Evolutionary conservation across 2,329 filamentous ascomycete genomes (phyloP).

Genomic region (Mycogone perniciosa): DNA sequence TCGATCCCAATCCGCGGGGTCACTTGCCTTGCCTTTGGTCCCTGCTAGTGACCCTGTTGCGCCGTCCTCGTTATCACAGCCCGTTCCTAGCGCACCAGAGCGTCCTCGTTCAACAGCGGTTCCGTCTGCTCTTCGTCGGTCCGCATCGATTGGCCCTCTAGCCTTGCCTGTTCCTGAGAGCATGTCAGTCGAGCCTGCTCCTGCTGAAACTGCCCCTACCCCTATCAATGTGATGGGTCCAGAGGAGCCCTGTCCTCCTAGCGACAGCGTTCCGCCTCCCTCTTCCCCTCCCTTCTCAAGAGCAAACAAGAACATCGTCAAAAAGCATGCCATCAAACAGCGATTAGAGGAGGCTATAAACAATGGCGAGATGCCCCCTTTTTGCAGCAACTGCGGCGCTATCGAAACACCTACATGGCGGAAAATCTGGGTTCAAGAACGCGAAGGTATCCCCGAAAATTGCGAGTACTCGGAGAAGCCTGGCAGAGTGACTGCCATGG

Average conservation of each 20-base stretch:
- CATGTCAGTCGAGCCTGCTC: slow-evolving; percentile 18
- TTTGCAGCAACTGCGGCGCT: slow-evolving; percentile 86
- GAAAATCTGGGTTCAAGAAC: slow-evolving; percentile 78
- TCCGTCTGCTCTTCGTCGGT: slow-evolving; percentile 32
- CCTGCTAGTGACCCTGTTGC: slow-evolving; percentile 46
- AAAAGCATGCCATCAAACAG: slow-evolving; percentile 56
- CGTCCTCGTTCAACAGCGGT: slow-evolving; percentile 26
- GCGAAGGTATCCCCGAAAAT: slow-evolving; percentile 58
- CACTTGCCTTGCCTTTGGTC: slow-evolving; percentile 30
- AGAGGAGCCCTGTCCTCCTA: slow-evolving; percentile 37
- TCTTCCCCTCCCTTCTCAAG: slow-evolving; percentile 39
- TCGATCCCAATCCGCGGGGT: slow-evolving; percentile 33
- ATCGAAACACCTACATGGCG: slow-evolving; percentile 97
- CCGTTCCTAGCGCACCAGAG: slow-evolving; percentile 14
- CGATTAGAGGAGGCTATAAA: slow-evolving; percentile 58
- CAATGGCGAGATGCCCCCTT: slow-evolving; percentile 80
- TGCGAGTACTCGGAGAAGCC: slow-evolving; percentile 67
- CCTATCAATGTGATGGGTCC: slow-evolving; percentile 21
- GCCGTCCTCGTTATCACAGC: slow-evolving; percentile 35
- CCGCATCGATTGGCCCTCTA: slow-evolving; percentile 27
- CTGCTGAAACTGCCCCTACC: neutral
- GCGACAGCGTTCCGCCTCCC: slow-evolving; percentile 33
- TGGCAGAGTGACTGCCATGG: slow-evolving; percentile 67
- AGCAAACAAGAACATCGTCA: slow-evolving; percentile 57
- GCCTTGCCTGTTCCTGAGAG: slow-evolving; percentile 32